Evolutionary conservation across 331 rosid genomes (phyloP), one percentile per base, ranked within the genome.

Genomic region (Quercus lobata): DNA sequence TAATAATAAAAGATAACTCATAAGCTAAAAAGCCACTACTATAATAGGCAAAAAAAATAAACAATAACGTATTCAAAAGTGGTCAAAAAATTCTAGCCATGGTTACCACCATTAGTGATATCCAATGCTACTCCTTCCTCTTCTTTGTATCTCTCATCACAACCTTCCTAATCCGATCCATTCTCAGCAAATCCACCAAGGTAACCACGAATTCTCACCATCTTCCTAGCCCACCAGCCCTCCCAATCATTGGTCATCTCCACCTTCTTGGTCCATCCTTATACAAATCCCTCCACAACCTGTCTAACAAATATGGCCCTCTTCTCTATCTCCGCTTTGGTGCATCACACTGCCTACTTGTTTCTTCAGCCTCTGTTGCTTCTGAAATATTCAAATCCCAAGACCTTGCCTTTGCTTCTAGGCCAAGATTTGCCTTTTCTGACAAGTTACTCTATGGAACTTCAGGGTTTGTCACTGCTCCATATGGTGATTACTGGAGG

Each of bases 401-500:
- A 4, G 89, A 89, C 58, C 80, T 84, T 32, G 58, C 82, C 63
- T 89, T 89, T 54, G 60, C 89, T 1, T 84, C 86, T 10, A 82
- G 88, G 24, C 90, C 90, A 3, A 57, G 52, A 1, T 84, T 87
- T 2, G 89, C 90, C 12, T 89, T 89, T 52, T 86, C 89, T 4
- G 86, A 87, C 8, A 80, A 82, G 5, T 44, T 85, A 3, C 90
- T 78, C 5, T 87, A 76, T 19, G 90, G 92, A 2, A 79, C 72
- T 62, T 78, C 80, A 0, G 92, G 90, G 2, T 84, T 87, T 63
- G 65, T 89, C 49, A 86, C 88, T 2, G 89, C 90, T 9, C 82
- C 80, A 9, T 89, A 89, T 16, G 89, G 89, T 0, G 84, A 82
- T 21, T 89, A 83, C 74, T 89, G 91, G 92, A 78, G 88, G 32